Conservation (phyloP, 2,329 filamentous ascomycete genomes). For the Penicillium corylophilum region DNA sequence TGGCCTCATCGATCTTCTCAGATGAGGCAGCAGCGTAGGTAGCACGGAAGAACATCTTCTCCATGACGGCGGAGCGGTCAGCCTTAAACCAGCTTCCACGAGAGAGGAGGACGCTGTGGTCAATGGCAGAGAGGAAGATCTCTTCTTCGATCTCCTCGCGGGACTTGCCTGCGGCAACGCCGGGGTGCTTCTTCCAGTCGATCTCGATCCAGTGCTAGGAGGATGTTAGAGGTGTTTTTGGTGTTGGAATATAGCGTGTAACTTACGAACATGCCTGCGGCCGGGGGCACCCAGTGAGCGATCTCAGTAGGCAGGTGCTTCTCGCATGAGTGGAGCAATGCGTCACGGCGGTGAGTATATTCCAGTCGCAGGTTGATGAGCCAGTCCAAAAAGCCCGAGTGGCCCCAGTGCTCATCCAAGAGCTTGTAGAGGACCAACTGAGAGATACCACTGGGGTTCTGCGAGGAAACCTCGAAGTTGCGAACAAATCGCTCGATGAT, state of each 20-base stretch:
- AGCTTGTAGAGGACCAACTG: constrained; percentile 86
- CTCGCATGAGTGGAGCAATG: constrained; percentile 77
- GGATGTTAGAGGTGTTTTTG: constrained; percentile 5
- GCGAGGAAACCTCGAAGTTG: constrained; percentile 78
- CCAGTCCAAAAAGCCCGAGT: constrained; percentile 86
- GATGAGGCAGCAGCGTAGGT: constrained; percentile 81
- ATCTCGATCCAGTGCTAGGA: constrained; percentile 49
- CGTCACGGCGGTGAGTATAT: constrained; percentile 77
- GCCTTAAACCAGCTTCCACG: constrained; percentile 90
- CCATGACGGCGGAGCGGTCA: constrained; percentile 58
- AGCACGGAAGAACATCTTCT: constrained; percentile 79
- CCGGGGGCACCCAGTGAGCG: constrained; percentile 75
- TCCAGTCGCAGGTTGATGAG: constrained; percentile 75
- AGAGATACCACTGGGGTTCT: constrained; percentile 80
- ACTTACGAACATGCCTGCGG: constrained; percentile 92
- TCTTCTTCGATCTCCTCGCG: constrained; percentile 69
- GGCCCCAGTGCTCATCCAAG: constrained; percentile 91
- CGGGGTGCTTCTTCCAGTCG: constrained; percentile 49
- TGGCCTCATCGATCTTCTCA: constrained; percentile 69
- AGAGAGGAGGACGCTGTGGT: constrained; percentile 75
- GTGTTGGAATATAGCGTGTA: background rate
- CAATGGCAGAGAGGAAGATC: constrained; percentile 76
- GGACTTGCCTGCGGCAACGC: constrained; percentile 35
- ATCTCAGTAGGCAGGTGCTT: constrained; percentile 70
- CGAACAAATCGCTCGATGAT: constrained; percentile 78